These are phyloP conservation scores for Scenedesmus sp. DNA, from an alignment of 163 green algal genomes.

Conservation along the genomic window DNA sequence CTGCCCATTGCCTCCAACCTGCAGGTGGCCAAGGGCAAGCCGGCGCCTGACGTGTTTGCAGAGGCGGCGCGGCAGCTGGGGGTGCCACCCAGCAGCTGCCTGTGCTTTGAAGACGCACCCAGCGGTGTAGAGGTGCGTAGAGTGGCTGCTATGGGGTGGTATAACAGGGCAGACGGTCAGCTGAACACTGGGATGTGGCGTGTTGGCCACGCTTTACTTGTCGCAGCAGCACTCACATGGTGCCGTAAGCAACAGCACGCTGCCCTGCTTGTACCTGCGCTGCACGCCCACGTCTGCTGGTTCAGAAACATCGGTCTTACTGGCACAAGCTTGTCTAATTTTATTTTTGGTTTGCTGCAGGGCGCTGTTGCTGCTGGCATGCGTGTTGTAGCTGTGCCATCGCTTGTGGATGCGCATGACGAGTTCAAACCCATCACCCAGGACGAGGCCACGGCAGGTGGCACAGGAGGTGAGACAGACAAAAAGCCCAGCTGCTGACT, in stretches of 20 bases:
- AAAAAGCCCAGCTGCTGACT: background rate
- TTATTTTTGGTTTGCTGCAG: too few relatives aligned
- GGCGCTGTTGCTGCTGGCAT: slow-evolving; percentile 85
- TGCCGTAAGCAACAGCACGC: too few relatives aligned
- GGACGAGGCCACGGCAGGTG: slow-evolving; percentile 27
- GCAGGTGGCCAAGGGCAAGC: slow-evolving; percentile 44
- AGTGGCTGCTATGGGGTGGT: too few relatives aligned
- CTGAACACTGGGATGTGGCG: too few relatives aligned
- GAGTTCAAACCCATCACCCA: background rate
- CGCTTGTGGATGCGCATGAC: slow-evolving; percentile 51
- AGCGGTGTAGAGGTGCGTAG: slow-evolving; percentile 74
- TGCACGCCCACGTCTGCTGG: slow-evolving; percentile 13
- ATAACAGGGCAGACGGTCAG: too few relatives aligned
- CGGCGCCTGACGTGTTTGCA: slow-evolving; percentile 83
- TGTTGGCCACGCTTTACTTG: too few relatives aligned
- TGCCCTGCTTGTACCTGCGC: too few relatives aligned
- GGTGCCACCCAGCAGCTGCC: slow-evolving; percentile 71
- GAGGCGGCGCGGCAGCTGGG: slow-evolving; percentile 71
- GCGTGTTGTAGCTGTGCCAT: slow-evolving; percentile 85
- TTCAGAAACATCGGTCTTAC: too few relatives aligned
- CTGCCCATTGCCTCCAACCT: background rate
- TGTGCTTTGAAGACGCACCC: slow-evolving; percentile 92
- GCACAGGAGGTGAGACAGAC: background rate
- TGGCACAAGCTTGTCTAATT: background rate
- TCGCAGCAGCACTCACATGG: too few relatives aligned